phyloP scores from a whole-genome alignment of 805 yeast genomes.

The Tetrapisispora iriomotensis region DNA sequence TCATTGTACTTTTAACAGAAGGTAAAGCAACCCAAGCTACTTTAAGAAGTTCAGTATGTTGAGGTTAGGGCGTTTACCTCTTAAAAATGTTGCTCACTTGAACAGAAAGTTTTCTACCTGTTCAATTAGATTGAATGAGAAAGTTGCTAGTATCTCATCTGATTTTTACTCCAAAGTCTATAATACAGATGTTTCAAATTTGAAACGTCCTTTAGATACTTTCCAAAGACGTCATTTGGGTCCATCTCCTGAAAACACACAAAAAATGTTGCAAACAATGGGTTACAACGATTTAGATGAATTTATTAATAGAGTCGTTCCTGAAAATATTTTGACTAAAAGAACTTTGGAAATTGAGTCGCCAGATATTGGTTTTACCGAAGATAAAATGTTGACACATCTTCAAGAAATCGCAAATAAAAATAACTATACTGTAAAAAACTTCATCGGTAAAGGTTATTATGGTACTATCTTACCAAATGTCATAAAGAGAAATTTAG shows the following conservation, averaged over 20 bases:
- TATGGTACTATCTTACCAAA: constrained; percentile 85
- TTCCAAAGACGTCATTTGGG: constrained; percentile 90
- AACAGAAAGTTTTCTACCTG: not conserved
- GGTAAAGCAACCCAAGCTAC: not conserved
- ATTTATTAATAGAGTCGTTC: constrained; percentile 67
- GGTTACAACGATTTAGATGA: constrained; percentile 60
- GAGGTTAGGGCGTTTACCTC: not conserved
- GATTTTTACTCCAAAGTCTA: constrained; percentile 39
- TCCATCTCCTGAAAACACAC: constrained; percentile 54
- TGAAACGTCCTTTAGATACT: constrained; percentile 50
- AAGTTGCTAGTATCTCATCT: constrained; percentile 45
- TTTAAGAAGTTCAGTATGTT: not conserved
- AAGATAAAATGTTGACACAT: constrained; percentile 66
- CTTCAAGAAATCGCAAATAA: constrained; percentile 60
- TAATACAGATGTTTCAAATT: constrained; percentile 27
- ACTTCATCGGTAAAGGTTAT: constrained; percentile 90
- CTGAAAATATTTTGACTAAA: constrained; percentile 60
- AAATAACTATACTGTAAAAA: constrained; percentile 55
- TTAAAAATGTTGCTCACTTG: not conserved
- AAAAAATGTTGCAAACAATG: constrained; percentile 53
- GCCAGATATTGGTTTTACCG: constrained; percentile 71
- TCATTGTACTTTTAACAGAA: no score
- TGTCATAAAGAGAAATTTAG: constrained; percentile 81
- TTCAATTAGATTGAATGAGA: constrained; percentile 4
- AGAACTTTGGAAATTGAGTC: constrained; percentile 51